Evolutionary conservation across 257 asterid species (phyloP).

Genomic region (Solanum dulcamara): DNA sequence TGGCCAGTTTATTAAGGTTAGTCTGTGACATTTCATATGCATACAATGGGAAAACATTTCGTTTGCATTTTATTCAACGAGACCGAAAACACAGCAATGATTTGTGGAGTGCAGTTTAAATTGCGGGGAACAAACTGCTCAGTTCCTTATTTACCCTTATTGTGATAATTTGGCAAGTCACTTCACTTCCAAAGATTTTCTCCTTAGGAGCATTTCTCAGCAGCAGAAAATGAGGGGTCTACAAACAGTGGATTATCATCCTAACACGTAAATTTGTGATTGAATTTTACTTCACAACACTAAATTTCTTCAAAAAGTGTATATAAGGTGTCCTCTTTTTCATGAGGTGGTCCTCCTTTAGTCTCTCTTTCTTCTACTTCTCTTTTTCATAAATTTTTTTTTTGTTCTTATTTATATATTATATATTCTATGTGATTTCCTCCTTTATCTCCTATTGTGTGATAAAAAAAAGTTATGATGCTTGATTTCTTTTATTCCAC

Average conservation of each 20-base stretch:
- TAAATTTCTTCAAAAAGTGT: neutral
- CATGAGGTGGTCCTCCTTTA: neutral
- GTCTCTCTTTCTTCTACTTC: neutral
- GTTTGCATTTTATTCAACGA: too few species aligned
- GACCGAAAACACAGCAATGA: too few species aligned
- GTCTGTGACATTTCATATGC: slow-evolving; percentile 3
- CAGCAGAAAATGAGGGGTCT: neutral
- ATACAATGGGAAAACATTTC: neutral
- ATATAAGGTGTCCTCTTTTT: neutral
- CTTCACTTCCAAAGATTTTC: neutral
- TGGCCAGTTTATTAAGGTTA: slow-evolving; percentile 90
- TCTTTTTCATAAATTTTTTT: neutral
- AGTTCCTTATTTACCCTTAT: neutral
- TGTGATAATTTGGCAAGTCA: neutral
- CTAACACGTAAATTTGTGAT: neutral
- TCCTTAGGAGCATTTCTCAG: neutral
- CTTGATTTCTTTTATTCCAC: neutral
- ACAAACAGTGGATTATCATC: neutral
- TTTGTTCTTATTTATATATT: neutral
- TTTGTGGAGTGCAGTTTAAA: neutral
- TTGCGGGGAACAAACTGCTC: neutral
- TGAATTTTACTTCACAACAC: neutral
- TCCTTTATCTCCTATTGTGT: neutral
- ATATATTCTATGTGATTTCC: neutral
- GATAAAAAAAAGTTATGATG: neutral